Percentiles rank a stretch among this genome's conserved stretches.
Conservation (phyloP, 148 eudicot species). For the Rhododendron kiyosumense region DNA sequence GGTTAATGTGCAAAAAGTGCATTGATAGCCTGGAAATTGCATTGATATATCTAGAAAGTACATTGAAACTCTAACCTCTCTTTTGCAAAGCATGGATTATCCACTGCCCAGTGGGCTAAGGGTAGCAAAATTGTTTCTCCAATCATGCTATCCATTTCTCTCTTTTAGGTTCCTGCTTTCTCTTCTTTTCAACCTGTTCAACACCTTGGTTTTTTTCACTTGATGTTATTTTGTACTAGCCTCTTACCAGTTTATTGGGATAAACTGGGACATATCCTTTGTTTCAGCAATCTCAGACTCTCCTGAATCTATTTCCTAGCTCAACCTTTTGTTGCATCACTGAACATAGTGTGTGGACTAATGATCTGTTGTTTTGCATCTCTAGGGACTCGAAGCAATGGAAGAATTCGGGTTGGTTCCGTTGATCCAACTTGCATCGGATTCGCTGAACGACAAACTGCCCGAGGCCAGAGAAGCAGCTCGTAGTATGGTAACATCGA, state of each 20-base stretch:
- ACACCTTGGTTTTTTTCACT: background rate
- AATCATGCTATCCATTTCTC: background rate
- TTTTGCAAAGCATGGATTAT: background rate
- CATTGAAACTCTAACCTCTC: background rate
- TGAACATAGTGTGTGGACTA: background rate
- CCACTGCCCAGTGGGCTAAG: too few species aligned
- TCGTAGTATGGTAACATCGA: slow-evolving; percentile 46
- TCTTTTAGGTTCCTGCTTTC: background rate
- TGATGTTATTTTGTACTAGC: background rate
- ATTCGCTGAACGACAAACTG: slow-evolving; percentile 74
- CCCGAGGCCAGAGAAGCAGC: slow-evolving; percentile 99
- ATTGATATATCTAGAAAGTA: too few species aligned
- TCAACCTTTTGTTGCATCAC: background rate
- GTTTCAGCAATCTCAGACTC: background rate
- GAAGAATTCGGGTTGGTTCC: slow-evolving; percentile 62
- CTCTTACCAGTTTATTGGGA: background rate
- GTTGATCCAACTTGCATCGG: slow-evolving; percentile 55
- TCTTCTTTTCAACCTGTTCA: background rate
- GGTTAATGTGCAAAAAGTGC: too few species aligned
- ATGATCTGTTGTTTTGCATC: background rate
- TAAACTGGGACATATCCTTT: background rate
- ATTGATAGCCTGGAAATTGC: background rate
- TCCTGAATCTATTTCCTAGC: background rate
- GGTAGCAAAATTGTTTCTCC: background rate
- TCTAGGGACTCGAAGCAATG: slow-evolving; percentile 51